phyloP scores from a whole-genome alignment of 805 yeast species.

The Kazachstania kunashirensis region DNA sequence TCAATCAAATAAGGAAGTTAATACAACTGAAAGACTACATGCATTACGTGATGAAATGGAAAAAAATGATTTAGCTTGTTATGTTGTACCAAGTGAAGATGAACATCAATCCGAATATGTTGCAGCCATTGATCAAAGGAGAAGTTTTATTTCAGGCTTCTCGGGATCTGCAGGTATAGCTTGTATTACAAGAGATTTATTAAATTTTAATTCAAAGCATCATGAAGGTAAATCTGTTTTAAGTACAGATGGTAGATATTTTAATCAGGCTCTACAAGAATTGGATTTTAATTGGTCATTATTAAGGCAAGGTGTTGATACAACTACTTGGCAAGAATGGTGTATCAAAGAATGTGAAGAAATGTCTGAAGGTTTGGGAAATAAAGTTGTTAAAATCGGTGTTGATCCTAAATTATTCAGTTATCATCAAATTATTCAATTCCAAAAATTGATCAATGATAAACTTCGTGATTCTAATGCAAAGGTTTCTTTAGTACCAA shows the following conservation, averaged over 20 bases:
- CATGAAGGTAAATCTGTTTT: constrained; percentile 63
- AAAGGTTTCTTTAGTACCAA: constrained; percentile 39
- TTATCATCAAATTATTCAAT: constrained; percentile 29
- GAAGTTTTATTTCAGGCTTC: constrained; percentile 78
- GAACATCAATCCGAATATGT: constrained; percentile 92
- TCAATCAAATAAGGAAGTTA: constrained; percentile 34
- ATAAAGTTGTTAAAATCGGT: constrained; percentile 47
- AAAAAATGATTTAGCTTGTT: constrained; percentile 54
- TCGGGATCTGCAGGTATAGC: constrained; percentile 93
- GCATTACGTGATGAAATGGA: constrained; percentile 58
- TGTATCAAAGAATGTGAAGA: constrained; percentile 45
- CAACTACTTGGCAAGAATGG: constrained; percentile 76
- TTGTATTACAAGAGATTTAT: constrained; percentile 49
- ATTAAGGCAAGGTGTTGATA: constrained; percentile 72
- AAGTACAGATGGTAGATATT: constrained; percentile 92
- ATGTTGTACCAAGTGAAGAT: constrained; percentile 79
- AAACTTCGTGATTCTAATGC: constrained; percentile 10
- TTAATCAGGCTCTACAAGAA: constrained; percentile 80
- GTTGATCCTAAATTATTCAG: constrained; percentile 74
- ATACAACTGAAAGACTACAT: constrained; percentile 50
- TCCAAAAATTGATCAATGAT: constrained; percentile 23
- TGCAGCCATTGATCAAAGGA: constrained; percentile 66
- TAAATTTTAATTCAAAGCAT: constrained; percentile 32
- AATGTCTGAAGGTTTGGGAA: constrained; percentile 34
- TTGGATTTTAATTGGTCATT: constrained; percentile 71